A percentile compares a stretch with the other conserved stretches of the same genome.
Conservation (phyloP, 495 filamentous ascomycete genomes). For the Penicillium cosmopolitanum region DNA sequence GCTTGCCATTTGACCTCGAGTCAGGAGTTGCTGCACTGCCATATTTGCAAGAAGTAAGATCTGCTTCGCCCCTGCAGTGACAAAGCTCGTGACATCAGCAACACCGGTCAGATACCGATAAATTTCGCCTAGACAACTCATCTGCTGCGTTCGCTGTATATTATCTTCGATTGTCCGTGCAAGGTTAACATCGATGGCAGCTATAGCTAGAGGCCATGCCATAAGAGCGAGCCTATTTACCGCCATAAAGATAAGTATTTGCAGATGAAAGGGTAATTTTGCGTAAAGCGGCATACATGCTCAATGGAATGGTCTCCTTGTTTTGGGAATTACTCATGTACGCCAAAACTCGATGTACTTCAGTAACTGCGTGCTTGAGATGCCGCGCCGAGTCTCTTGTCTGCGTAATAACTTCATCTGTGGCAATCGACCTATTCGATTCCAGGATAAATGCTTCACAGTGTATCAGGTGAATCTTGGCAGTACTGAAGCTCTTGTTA, state of each 20-base stretch:
- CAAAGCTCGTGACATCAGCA: constrained; percentile 1
- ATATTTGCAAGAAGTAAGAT: constrained; percentile 2
- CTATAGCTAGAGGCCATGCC: constrained; percentile 1
- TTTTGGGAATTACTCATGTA: background rate
- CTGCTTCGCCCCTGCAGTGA: background rate
- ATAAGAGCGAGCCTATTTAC: background rate
- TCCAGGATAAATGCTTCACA: background rate
- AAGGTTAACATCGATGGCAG: background rate
- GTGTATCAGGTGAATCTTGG: background rate
- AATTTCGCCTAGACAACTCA: background rate
- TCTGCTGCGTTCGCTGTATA: background rate
- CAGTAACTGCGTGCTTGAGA: background rate
- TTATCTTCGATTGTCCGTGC: background rate
- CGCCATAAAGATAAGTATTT: background rate
- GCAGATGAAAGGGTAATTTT: background rate
- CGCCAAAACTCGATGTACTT: background rate
- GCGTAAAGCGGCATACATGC: background rate
- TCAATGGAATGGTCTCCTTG: background rate
- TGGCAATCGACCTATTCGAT: background rate
- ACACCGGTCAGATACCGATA: background rate
- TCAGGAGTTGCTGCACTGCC: background rate
- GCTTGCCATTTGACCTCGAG: background rate
- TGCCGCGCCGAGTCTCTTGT: background rate
- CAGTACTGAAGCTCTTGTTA: background rate
- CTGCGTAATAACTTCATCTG: background rate